A percentile compares a stretch with the other conserved stretches of the same genome.
These are phyloP conservation scores for Clonostachys sp. DNA, from an alignment of 2,329 filamentous ascomycete species.

Conservation along the genomic window DNA sequence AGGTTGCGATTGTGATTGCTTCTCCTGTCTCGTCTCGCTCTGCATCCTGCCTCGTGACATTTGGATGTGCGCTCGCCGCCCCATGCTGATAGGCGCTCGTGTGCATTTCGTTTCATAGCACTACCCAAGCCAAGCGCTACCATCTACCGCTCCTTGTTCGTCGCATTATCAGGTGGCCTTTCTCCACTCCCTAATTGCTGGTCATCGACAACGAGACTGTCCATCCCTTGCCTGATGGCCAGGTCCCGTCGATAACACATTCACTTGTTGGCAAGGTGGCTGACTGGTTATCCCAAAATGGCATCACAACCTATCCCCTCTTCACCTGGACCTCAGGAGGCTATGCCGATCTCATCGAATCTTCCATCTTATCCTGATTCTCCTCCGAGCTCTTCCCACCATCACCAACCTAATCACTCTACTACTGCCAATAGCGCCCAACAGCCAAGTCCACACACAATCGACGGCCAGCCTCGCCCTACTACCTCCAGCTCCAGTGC, in stretches of 20 bases:
- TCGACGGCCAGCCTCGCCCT: not conserved
- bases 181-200: no score
- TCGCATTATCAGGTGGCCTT: no score
- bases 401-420: constrained; percentile 4
- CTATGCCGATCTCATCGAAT: not conserved
- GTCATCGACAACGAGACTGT: no score
- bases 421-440: constrained; percentile 4
- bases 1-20: no score
- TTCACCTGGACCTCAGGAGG: not conserved
- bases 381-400: constrained; percentile 3
- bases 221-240: constrained; percentile 1
- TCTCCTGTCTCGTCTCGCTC: no score
- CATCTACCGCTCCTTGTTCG: no score
- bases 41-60: no score
- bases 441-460: not conserved
- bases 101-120: no score
- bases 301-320: constrained; percentile 8
- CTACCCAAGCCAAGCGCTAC: no score
- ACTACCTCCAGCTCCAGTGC: not conserved
- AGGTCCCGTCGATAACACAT: constrained; percentile 1
- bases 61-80: no score
- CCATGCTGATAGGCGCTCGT: no score
- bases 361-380: not conserved
- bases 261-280: not conserved
- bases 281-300: constrained; percentile 9